phyloP scores from a whole-genome alignment of 768 basidiomycete genomes.

The Cyclocybe cylindracea region DNA sequence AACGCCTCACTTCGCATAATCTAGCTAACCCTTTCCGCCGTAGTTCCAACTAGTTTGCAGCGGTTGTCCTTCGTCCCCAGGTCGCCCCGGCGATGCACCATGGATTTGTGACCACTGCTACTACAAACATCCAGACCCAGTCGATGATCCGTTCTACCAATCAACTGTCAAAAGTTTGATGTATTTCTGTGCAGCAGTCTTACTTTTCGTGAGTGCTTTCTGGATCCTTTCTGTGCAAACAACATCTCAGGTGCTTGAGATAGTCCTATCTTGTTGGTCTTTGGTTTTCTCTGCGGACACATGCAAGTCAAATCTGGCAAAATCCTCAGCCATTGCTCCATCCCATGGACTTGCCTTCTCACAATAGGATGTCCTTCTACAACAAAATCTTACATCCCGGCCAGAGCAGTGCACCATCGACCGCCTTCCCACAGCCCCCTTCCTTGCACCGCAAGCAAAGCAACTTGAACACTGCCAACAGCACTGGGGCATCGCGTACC shows the following conservation, averaged over 20 bases:
- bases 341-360: conserved; percentile 56
- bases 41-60: conserved; percentile 89
- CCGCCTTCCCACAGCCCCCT: conserved; percentile 21
- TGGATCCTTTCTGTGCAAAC: background rate
- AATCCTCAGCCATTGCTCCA: conserved; percentile 88
- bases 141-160: conserved; percentile 94
- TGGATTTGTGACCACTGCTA: conserved; percentile 94
- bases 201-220: conserved; percentile 73
- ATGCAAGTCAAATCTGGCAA: conserved; percentile 99
- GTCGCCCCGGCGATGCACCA: conserved; percentile 40
- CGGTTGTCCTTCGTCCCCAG: conserved; percentile 64
- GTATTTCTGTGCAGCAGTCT: conserved; percentile 92
- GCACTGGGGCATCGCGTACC: conserved; percentile 35
- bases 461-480: conserved; percentile 30
- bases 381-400: conserved; percentile 52
- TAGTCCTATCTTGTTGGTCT: conserved; percentile 96
- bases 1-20: background rate
- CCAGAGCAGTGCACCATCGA: conserved; percentile 14
- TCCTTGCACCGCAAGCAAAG: conserved; percentile 50
- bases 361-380: conserved; percentile 63
- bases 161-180: conserved; percentile 92
- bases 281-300: conserved; percentile 98
- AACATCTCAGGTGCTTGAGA: too few species aligned
- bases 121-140: conserved; percentile 93
- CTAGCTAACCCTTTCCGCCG: conserved; percentile 16